Base-by-base conservation (phyloP, 495 filamentous ascomycete genomes). In the Penicillium nucicola region DNA sequence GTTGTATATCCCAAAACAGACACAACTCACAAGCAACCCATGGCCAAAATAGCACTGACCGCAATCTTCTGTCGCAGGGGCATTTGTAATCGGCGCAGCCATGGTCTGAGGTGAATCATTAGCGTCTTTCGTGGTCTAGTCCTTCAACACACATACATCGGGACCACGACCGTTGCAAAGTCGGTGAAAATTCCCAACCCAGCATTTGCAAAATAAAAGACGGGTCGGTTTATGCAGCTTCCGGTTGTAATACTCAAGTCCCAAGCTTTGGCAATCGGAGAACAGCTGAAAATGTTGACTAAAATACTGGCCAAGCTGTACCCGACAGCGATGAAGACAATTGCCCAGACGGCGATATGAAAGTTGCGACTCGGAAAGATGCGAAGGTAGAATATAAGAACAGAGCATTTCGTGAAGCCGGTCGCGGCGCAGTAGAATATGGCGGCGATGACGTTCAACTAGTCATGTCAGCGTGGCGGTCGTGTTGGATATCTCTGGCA, bases 361-460 rank as follows among this genome's bases (percentile, higher is more conserved):
- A 74, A 68, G 34, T 52, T 59, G 7, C 55, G 53, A 23, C 64
- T 65, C 18, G 72, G 71, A 46, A 71, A 72, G 38, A 83, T 72
- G 50, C 75, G 76, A 42, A 75, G 62, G 58, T 77, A 81, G 50
- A 75, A 72, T 10, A 79, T 43, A 33, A 79, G 58, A 35, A 72
- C 65, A 49, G 77, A 73, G 50, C 74, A 53, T 45, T 75, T 75
- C 50, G 65, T 58, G 43, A 70, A 64, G 12, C 64, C 68, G 17
- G 69, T 69, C 4, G 64, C 65, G 12, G 61, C 67, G 46, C 69
- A 62, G 56, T 75, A 73, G 22, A 69, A 36, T 9, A 70, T 64
- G 17, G 65, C 60, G 9, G 62, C 52, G 15, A 62, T 57, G 11
- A 66, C 39, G 18, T 63, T 60, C 9, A 50, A 37, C 68, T 72